Evolutionary conservation across 495 filamentous ascomycete genomes (phyloP).

Genomic region (Cairneyella variabilis): DNA sequence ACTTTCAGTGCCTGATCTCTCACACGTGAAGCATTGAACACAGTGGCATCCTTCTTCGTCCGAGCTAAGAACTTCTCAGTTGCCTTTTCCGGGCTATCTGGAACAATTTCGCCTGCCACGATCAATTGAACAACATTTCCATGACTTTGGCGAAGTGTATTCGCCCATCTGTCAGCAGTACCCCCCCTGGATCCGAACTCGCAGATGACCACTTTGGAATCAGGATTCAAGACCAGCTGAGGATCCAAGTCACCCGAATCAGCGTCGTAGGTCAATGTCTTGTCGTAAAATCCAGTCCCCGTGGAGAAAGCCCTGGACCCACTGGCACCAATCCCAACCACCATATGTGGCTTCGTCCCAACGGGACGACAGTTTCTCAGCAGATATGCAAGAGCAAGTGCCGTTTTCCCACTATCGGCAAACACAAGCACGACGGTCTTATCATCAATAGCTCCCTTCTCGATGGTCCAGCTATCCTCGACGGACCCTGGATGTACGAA

Average conservation of each 20-base stretch:
- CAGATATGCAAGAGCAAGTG: conserved; percentile 36
- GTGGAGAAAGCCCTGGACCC: conserved; percentile 28
- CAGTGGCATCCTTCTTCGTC: conserved; percentile 12
- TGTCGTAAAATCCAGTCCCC: conserved; percentile 34
- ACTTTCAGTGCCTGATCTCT: conserved; percentile 33
- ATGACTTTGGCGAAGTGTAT: conserved; percentile 25
- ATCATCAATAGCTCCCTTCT: conserved; percentile 36
- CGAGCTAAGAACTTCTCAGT: conserved; percentile 9
- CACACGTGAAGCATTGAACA: conserved; percentile 40
- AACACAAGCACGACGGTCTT: conserved; percentile 40
- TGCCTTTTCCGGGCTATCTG: conserved; percentile 15
- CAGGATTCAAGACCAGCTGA: conserved; percentile 22
- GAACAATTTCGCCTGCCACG: conserved; percentile 35
- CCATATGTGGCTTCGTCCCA: conserved; percentile 22
- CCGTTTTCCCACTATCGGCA: conserved; percentile 48
- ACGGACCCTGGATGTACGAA: conserved; percentile 36
- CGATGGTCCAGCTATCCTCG: conserved; percentile 32
- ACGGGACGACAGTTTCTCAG: conserved; percentile 24
- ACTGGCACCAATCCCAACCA: conserved; percentile 37
- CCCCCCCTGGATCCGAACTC: conserved; percentile 49
- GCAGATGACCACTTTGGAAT: conserved; percentile 41
- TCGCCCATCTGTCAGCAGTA: conserved; percentile 32
- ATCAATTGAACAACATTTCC: conserved; percentile 31
- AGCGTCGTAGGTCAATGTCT: conserved; percentile 29
- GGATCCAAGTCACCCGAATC: conserved; percentile 20